phyloP scores from a whole-genome alignment of 2,329 filamentous ascomycete genomes.

The Monosporascus sp. region DNA sequence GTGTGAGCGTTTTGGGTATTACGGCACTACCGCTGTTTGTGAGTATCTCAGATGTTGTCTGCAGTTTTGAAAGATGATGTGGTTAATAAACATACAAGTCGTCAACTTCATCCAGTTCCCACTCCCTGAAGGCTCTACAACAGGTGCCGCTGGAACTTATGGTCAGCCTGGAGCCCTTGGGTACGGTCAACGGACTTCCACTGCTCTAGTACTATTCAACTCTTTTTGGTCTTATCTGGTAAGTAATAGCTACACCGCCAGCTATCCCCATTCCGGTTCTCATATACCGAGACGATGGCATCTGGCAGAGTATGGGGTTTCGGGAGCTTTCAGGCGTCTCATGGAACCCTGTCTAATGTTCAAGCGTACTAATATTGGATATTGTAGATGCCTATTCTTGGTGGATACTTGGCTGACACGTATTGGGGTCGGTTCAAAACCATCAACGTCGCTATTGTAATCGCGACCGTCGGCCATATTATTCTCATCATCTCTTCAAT shows the following conservation, averaged over 20 bases:
- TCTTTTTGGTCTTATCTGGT: slow-evolving; percentile 27
- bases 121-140: slow-evolving; percentile 40
- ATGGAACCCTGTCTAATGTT: no score
- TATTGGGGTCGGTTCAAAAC: slow-evolving; percentile 59
- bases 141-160: slow-evolving; percentile 37
- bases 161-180: slow-evolving; percentile 49
- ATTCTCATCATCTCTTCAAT: slow-evolving; percentile 55
- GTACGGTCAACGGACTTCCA: slow-evolving; percentile 29
- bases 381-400: slow-evolving; percentile 9
- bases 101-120: slow-evolving; percentile 60
- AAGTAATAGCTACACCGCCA: slow-evolving; percentile 17
- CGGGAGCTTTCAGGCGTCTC: no score
- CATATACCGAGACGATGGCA: no score
- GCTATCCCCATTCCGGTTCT: no score
- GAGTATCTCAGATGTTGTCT: slow-evolving; percentile 20
- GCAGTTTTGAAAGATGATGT: no score
- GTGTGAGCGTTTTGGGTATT: slow-evolving; percentile 61
- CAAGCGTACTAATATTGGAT: no score
- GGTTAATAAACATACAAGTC: slow-evolving; percentile 15
- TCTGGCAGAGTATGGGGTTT: background rate
- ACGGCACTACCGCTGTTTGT: slow-evolving; percentile 51
- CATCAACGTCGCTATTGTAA: slow-evolving; percentile 50
- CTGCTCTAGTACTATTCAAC: slow-evolving; percentile 23
- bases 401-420: slow-evolving; percentile 50
- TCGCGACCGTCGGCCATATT: slow-evolving; percentile 53